Evolutionary conservation across 345 rosid genomes (phyloP).

Genomic region (Dimocarpus longan): DNA sequence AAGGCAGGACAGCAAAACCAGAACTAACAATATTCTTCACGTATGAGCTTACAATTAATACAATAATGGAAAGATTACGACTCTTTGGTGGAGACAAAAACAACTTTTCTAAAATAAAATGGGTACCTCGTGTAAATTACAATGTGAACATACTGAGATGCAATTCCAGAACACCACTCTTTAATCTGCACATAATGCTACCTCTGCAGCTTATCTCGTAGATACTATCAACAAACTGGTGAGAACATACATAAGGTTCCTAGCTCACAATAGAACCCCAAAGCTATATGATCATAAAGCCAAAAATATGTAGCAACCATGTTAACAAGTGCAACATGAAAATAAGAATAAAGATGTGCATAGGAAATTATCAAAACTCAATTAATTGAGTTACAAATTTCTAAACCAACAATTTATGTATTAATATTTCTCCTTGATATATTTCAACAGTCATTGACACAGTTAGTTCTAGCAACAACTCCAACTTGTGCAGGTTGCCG

Average conservation of each 20-base stretch:
- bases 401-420: neutral
- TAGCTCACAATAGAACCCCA: neutral
- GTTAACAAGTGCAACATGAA: neutral
- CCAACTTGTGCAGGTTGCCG: neutral
- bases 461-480: conserved; percentile 4
- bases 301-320: neutral
- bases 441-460: neutral
- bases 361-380: neutral
- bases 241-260: neutral
- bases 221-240: no score
- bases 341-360: neutral
- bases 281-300: neutral
- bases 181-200: neutral
- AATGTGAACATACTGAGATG: no score
- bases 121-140: no score
- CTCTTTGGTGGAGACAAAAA: no score
- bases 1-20: neutral
- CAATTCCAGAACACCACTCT: neutral
- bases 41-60: no score
- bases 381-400: neutral
- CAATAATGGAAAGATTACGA: no score
- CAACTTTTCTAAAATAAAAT: no score
- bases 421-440: conserved; percentile 4
- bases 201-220: neutral
- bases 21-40: neutral